Conservation (phyloP, 2,329 filamentous ascomycete genomes). For the Podosphaera aphanis region DNA sequence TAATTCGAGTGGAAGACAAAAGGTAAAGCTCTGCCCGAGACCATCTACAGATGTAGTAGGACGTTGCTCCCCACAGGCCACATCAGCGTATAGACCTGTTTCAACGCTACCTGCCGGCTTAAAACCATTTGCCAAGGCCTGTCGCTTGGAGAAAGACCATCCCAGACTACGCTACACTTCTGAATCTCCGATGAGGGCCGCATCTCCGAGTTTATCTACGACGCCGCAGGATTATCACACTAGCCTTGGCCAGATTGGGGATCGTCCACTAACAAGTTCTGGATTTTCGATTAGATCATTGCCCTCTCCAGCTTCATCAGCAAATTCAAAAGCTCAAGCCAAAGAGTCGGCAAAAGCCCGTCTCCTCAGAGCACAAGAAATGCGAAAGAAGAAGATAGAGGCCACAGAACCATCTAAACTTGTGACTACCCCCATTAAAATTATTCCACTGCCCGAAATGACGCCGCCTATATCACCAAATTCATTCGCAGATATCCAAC, state of each 20-base stretch:
- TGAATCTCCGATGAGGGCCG: slow-evolving; percentile 12
- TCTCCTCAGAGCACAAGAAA: slow-evolving; percentile 79
- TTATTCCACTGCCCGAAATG: neutral
- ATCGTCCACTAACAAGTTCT: slow-evolving; percentile 15
- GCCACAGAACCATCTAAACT: slow-evolving; percentile 3
- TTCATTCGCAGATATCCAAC: slow-evolving; percentile 8
- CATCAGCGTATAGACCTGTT: slow-evolving; percentile 41
- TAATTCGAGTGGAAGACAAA: slow-evolving; percentile 36
- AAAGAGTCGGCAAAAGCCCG: slow-evolving; percentile 78
- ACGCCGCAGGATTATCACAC: neutral
- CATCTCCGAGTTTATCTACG: slow-evolving; percentile 6
- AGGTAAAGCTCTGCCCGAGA: slow-evolving; percentile 72
- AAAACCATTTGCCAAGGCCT: slow-evolving; percentile 38
- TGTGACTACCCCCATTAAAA: neutral
- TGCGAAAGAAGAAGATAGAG: slow-evolving; percentile 59
- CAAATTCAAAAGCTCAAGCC: slow-evolving; percentile 17
- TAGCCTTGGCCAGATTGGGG: slow-evolving; percentile 14
- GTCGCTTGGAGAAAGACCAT: slow-evolving; percentile 25
- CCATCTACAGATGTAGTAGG: slow-evolving; percentile 47
- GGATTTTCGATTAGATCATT: slow-evolving; percentile 8
- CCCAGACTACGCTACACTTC: slow-evolving; percentile 18
- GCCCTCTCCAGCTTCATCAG: slow-evolving; percentile 6
- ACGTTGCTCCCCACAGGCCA: slow-evolving; percentile 34
- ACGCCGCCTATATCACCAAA: slow-evolving; percentile 2
- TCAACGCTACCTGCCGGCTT: slow-evolving; percentile 63